Evolutionary conservation across 1,284 basidiomycete species (phyloP).

Genomic region (Irpex sp.): DNA sequence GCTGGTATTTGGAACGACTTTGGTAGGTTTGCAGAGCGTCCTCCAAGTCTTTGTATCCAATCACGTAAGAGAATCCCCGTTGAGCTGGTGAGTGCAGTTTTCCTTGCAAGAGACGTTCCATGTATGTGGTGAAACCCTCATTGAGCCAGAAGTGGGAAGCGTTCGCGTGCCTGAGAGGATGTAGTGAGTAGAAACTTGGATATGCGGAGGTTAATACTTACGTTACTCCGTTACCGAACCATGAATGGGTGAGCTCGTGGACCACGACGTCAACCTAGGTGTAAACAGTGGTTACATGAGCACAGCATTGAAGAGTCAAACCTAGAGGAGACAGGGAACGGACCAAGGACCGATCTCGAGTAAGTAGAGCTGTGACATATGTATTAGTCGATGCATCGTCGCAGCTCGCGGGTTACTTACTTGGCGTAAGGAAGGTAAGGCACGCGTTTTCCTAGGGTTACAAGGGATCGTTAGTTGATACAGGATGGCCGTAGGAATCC

Average conservation of each 20-base stretch:
- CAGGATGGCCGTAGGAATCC: too few relatives aligned
- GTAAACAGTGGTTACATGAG: neutral
- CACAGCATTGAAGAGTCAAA: too few relatives aligned
- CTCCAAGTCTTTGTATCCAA: conserved; percentile 71
- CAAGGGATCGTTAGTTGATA: neutral
- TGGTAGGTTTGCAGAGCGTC: conserved; percentile 69
- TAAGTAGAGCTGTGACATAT: conserved; percentile 55
- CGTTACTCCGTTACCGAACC: conserved; percentile 87
- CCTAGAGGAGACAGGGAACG: neutral
- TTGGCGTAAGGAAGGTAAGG: conserved; percentile 85
- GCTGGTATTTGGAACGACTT: conserved; percentile 74
- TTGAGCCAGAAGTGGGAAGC: conserved; percentile 89
- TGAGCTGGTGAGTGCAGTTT: conserved; percentile 75
- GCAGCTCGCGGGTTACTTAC: conserved; percentile 33
- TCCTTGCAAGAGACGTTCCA: conserved; percentile 82
- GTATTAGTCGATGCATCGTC: too few relatives aligned
- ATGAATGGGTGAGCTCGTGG: conserved; percentile 77
- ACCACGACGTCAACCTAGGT: conserved; percentile 67
- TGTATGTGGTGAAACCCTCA: conserved; percentile 93
- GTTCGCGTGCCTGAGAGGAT: conserved; percentile 50
- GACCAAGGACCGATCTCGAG: conserved; percentile 81
- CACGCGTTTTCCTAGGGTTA: conserved; percentile 71
- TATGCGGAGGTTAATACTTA: conserved; percentile 21
- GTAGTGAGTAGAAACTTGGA: too few relatives aligned
- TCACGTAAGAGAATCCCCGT: conserved; percentile 74